Base-by-base conservation (phyloP, 2,329 filamentous ascomycete species). In the Eurotiales sp. region DNA sequence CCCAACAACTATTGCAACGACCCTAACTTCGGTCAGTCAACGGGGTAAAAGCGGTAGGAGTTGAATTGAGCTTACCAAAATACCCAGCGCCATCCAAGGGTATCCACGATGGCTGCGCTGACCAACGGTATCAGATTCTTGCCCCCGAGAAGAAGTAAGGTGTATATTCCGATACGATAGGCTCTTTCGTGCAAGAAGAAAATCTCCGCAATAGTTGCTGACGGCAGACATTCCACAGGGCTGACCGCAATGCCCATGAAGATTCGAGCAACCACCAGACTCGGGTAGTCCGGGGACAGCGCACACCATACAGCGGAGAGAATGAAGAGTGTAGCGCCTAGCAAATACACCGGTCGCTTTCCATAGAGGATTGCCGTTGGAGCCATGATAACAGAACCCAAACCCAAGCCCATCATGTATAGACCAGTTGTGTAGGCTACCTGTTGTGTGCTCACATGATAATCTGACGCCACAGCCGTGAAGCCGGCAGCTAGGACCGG, bases 181-280 rank as follows among this genome's bases (percentile, higher is more conserved):
- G 92, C 92, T 55, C 92, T 81, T 71, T 97, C 92, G 62, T 97
- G 92, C 17, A 97, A 76, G 64, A 96, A 96, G 74, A 91, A 97
- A 54, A 97, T 96, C 69, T 97, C 92, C 3, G 91, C 90, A 61
- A 97, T 92, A 0, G 90, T 96, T 14, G 92, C 91, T 4, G 90
- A 95, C 0, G 92, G 92, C 25, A 97, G 78, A 63, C 90, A 95
- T 68, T 97, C 92, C 8, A 96, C 89, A 0, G 90, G 90, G 58
- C 88, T 93, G 44, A 96, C 85, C 0, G 90, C 86, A 8, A 96
- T 77, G 3, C 92, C 93, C 68, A 95, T 89, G 55, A 96, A 86
- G 43, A 97, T 84, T 49, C 92, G 81, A 22, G 90, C 92, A 8
- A 90, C 68, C 5, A 95, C 76, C 32, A 97, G 77, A 8, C 90